Base-by-base conservation (phyloP, 768 basidiomycete species). In the Lactarius deliciosus region DNA sequence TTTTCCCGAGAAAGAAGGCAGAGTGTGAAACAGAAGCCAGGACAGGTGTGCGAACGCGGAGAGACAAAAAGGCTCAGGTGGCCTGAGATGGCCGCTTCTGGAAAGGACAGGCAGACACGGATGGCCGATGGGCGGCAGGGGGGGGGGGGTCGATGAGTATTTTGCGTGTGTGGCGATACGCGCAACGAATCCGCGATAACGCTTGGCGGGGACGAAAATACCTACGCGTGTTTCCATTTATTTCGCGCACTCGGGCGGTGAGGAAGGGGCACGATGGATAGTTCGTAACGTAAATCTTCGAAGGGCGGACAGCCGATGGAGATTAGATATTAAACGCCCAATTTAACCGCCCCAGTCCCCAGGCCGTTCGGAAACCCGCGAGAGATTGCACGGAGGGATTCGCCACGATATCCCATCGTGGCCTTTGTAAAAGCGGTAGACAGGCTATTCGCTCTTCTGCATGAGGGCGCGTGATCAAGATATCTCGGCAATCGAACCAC, bases 231-330 rank as follows among this genome's bases (percentile, higher is more conserved):
- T 38, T 38, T 25, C 10, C 15, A 53, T 53, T 13, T 50, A 53
- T 53, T 25, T 53, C 22, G 50, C 50, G 47, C 47, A 15, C 50
- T 25, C 50, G 50, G 34, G 18, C 18, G n/a, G 47, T 22, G 22
- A 6, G 25, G 50, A 25, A 15, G 36, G 25, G 25, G 25, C 50
- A 15, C 22, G 9, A 38, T 38, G 36, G 36, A 38, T 25, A 53
- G 13, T 15, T 28, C 25, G 53, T 57, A 64, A 59, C 45, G 63
- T 53, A 64, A 36, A 64, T 64, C 63, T 20, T 64, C 57, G 47
- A 59, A 47, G 47, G 30, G 20, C 47, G 22, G n/a, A 20, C 9
- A n/a, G 45, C 22, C 50, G 10, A 61, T 36, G 57, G 32, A 20
- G 20, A 20, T 64, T 58, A 36, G 41, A 36, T n/a, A 25, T 30